Conservation (phyloP, 2,329 filamentous ascomycete species). For the Fusarium burgessii region DNA sequence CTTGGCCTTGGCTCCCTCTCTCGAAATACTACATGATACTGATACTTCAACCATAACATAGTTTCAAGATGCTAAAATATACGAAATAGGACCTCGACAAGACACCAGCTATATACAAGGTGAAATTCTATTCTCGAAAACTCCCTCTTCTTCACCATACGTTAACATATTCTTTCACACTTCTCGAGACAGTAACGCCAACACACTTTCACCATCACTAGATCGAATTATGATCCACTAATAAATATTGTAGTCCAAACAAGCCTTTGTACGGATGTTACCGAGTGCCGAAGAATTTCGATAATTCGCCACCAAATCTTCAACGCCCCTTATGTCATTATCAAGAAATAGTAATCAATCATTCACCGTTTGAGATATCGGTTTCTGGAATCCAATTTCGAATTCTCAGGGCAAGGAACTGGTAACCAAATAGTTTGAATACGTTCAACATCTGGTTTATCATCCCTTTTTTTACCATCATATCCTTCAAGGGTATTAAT, state of each 20-base stretch:
- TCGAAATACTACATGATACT: neutral
- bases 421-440: neutral
- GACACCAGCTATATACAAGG: neutral
- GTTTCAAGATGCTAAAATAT: neutral
- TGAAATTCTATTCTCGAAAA: neutral
- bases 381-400: neutral
- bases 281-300: constrained; percentile 13
- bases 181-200: neutral
- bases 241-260: neutral
- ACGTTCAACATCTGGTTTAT: neutral
- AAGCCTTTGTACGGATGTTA: constrained; percentile 34
- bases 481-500: constrained; percentile 43
- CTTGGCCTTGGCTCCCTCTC: constrained; percentile 4
- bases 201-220: constrained; percentile 18
- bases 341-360: neutral
- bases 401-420: neutral
- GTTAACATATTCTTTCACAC: neutral
- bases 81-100: neutral
- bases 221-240: constrained; percentile 4
- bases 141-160: neutral
- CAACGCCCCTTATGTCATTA: constrained; percentile 30
- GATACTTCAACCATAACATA: neutral
- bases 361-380: neutral
- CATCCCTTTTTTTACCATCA: constrained; percentile 14
- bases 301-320: constrained; percentile 18